A percentile compares a stretch with the other conserved stretches of the same genome.
Evolutionary conservation across 805 yeast species (phyloP).

Genomic region (Candida suzukii): DNA sequence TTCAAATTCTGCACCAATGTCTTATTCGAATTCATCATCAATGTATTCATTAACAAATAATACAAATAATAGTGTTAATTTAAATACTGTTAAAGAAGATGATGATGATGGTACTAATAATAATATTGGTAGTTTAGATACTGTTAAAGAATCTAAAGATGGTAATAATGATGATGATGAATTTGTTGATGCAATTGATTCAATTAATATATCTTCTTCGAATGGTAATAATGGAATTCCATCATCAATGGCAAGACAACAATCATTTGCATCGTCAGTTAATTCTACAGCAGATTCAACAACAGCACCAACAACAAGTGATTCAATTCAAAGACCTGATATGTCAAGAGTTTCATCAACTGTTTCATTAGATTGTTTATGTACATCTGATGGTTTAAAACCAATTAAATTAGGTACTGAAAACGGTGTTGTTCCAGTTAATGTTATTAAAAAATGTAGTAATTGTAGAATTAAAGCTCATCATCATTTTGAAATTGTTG

Average conservation of each 20-base stretch:
- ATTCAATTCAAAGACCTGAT: neutral
- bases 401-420: conserved; percentile 13
- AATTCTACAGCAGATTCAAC: neutral
- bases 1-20: neutral
- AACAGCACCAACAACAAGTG: neutral
- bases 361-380: conserved; percentile 13
- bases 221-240: too few relatives aligned
- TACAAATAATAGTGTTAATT: neutral
- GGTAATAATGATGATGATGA: too few relatives aligned
- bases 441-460: conserved; percentile 18
- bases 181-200: too few relatives aligned
- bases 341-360: conserved; percentile 8
- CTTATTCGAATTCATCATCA: neutral
- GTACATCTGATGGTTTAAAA: conserved; percentile 15
- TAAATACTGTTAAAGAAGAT: neutral
- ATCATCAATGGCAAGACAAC: neutral
- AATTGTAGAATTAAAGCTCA: conserved; percentile 11
- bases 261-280: too few relatives aligned
- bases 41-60: neutral
- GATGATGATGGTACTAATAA: neutral
- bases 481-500: conserved; percentile 6
- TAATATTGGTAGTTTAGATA: neutral
- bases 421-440: conserved; percentile 16
- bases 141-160: neutral
- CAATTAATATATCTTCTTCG: too few relatives aligned